Percentiles rank a stretch among this genome's conserved stretches.
phyloP scores from a whole-genome alignment of 108 stramenopile genomes.

The Pseudonitzschia multiseries region DNA sequence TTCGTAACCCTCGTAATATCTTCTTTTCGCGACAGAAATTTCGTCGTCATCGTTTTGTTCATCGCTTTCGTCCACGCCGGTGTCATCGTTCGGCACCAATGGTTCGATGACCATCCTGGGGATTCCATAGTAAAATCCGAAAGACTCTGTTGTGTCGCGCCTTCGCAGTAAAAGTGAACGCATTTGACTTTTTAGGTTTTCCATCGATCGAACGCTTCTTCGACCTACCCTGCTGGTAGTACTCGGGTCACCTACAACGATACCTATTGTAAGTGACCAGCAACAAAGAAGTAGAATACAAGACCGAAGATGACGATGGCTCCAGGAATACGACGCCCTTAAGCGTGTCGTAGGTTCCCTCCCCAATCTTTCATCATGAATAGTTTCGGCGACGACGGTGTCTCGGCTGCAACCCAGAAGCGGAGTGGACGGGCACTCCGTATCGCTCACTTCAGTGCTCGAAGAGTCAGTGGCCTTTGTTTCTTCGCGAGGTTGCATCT shows the following conservation, averaged over 20 bases:
- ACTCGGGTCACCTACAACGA: not conserved
- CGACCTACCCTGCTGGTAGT: not conserved
- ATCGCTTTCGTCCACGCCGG: not conserved
- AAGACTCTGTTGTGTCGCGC: not conserved
- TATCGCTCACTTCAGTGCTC: too few species aligned
- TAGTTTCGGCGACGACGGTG: too few species aligned
- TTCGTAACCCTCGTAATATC: conserved; percentile 35
- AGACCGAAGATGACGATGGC: not conserved
- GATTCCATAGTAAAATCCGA: conserved; percentile 3
- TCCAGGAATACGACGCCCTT: too few species aligned
- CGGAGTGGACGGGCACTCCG: too few species aligned
- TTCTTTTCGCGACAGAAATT: not conserved
- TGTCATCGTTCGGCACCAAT: not conserved
- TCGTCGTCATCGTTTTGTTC: not conserved
- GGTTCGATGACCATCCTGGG: not conserved
- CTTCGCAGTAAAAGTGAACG: not conserved
- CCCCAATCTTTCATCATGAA: too few species aligned
- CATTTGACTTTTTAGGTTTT: not conserved
- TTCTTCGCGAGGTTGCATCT: too few species aligned
- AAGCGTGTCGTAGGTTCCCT: too few species aligned
- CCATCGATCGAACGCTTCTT: not conserved
- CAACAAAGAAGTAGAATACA: not conserved
- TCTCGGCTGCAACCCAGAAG: too few species aligned
- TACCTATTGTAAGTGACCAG: not conserved
- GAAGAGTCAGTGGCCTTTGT: too few species aligned